A percentile compares a stretch with the other conserved stretches of the same genome.
These are phyloP conservation scores for Colletotrichum paranaense DNA, from an alignment of 2,329 filamentous ascomycete species.

Conservation along the genomic window DNA sequence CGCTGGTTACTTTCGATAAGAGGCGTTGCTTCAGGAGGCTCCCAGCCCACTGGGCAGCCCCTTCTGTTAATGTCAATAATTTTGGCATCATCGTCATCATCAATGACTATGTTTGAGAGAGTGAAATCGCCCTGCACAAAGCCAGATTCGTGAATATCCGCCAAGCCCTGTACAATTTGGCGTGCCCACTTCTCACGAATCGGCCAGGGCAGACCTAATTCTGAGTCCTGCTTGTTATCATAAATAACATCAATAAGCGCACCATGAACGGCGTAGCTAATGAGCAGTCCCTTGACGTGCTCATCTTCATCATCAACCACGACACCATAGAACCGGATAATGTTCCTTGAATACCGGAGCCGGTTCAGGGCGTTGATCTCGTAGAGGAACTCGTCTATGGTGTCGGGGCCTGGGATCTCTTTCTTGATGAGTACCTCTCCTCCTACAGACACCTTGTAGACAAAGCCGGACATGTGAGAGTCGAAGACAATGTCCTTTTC, in stretches of 20 bases:
- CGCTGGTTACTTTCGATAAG: slow-evolving; percentile 90
- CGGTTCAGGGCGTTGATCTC: slow-evolving; percentile 94
- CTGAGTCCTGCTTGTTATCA: slow-evolving; percentile 73
- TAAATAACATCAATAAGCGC: slow-evolving; percentile 93
- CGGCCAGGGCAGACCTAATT: slow-evolving; percentile 71
- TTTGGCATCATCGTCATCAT: slow-evolving; percentile 84
- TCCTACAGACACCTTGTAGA: slow-evolving; percentile 87
- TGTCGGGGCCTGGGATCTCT: slow-evolving; percentile 95
- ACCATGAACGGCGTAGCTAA: slow-evolving; percentile 87
- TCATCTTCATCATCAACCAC: slow-evolving; percentile 83
- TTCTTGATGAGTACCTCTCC: slow-evolving; percentile 88
- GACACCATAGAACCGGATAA: slow-evolving; percentile 89
- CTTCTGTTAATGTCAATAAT: slow-evolving; percentile 99
- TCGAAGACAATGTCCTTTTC: slow-evolving; percentile 87
- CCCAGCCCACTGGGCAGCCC: slow-evolving; percentile 98
- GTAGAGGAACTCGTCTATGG: slow-evolving; percentile 95
- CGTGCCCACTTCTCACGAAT: slow-evolving; percentile 87
- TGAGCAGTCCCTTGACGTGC: slow-evolving; percentile 87
- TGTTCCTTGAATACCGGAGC: slow-evolving; percentile 76
- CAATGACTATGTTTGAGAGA: slow-evolving; percentile 95
- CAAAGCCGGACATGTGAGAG: slow-evolving; percentile 94
- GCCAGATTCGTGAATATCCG: slow-evolving; percentile 93
- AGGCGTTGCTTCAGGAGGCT: slow-evolving; percentile 88
- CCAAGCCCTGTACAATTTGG: slow-evolving; percentile 89
- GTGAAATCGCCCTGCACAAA: slow-evolving; percentile 99